Base-by-base conservation (phyloP, 805 yeast genomes). In the Cyberlindnera veronae region DNA sequence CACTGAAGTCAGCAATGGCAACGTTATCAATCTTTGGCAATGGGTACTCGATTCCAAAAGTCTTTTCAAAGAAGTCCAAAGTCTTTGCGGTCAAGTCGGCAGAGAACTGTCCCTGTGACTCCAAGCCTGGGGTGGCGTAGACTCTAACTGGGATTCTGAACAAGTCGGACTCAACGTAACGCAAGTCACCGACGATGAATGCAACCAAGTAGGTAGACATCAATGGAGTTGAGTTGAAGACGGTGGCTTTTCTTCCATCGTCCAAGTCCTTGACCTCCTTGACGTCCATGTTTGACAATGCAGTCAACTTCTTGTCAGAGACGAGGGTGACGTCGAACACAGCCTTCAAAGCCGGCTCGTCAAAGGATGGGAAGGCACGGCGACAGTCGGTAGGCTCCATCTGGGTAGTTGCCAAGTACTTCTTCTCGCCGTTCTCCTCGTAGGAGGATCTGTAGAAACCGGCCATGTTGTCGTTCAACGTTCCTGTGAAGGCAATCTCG, bases 141-240 rank as follows among this genome's bases (percentile, higher is more conserved):
- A 83, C 89, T 61, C 84, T 77, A 39, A 85, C 85, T 19, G 95
- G 95, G 36, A 84, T 75, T 59, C 79, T 72, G 67, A 79, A 80
- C 44, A 76, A 73, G 41, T 69, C 70, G 51, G 71, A 74, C 61
- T 84, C 91, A 37, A 83, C 81, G 59, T 80, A 83, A 50, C 75
- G 77, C 60, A 85, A 76, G 56, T 85, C 93, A 45, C 93, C 93
- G 35, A 81, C 83, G 47, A 84, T 81, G 64, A 84, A 85, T 3
- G 93, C 95, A 32, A 84, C 84, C 62, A 85, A 71, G 59, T 85
- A 85, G n/a, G 93, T 84, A 32, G 90, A 81, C 86, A 85, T 83
- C 51, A 77, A 61, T 14, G 95, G 95, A 21, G 93, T 80, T n/a
- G 82, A 71, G 58, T 82, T 80, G 70, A 85, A 84, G 20, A 54